Percentiles rank a stretch among this genome's conserved stretches.
Evolutionary conservation across 495 filamentous ascomycete species (phyloP).

Genomic region (Tuber melanosporum): DNA sequence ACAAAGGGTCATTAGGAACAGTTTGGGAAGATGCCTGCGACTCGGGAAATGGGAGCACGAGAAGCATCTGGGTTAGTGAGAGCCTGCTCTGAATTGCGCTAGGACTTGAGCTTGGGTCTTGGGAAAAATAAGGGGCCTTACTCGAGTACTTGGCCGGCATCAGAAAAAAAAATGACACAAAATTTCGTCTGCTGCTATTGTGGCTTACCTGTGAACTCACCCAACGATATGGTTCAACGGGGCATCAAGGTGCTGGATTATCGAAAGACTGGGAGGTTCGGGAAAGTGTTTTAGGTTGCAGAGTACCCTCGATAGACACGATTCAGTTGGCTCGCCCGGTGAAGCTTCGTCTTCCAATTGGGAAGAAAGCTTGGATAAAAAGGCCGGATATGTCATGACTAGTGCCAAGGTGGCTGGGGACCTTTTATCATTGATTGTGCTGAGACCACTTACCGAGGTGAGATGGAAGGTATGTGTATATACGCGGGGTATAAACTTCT

Average conservation of each 20-base stretch:
- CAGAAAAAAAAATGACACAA: background rate
- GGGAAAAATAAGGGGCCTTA: background rate
- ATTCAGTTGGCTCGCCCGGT: background rate
- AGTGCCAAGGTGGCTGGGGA: background rate
- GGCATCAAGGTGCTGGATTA: background rate
- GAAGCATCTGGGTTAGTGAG: background rate
- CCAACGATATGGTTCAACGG: background rate
- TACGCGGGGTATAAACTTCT: background rate
- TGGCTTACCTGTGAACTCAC: background rate
- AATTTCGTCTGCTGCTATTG: background rate
- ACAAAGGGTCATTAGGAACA: background rate
- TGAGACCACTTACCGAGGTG: background rate
- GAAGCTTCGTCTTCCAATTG: background rate
- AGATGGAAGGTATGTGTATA: background rate
- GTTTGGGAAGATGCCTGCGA: background rate
- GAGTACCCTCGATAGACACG: background rate
- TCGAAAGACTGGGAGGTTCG: background rate
- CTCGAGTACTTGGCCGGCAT: background rate
- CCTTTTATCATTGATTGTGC: background rate
- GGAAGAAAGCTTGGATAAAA: background rate
- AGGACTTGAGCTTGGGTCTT: background rate
- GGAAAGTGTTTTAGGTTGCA: background rate
- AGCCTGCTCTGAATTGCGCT: background rate
- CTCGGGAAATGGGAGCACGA: background rate
- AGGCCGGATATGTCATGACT: background rate